Base-by-base conservation (phyloP, 1,139 yeast species). In the Hyphopichia pseudoburtonii region DNA sequence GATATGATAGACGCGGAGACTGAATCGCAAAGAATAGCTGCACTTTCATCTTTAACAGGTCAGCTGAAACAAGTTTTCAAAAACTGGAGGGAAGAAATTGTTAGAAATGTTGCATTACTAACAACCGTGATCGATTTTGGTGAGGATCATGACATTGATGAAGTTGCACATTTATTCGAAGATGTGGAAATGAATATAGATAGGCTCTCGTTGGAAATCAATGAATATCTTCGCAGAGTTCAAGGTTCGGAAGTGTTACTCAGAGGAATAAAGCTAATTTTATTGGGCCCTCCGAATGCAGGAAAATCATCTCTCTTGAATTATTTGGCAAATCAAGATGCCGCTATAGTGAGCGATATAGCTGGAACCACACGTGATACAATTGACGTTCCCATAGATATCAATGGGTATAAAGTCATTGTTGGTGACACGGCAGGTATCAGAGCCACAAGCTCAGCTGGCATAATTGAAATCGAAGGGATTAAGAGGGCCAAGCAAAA, bases 351-450 rank as follows among this genome's bases (percentile, higher is more conserved):
- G 0, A 88, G 96, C 53, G 81, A 81, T 35, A 78, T 86, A 3
- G 95, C 96, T 1, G 99, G 99, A 0, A 92, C 98, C 0, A 92
- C 99, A 0, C 73, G 99, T 52, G 98, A 92, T 56, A 68, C 87
- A 0, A 75, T 94, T 16, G 95, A 89, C 47, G 78, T 89, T 1
- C 86, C 90, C 0, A 57, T 92, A 32, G 92, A 90, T 53, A 77
- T 92, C 8, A 76, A 77, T 28, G 98, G 98, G 0, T 89, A 72
- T 59, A 92, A 90, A 54, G 85, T 89, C 0, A 71, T 88, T 2
- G 60, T 90, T 21, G 88, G 95, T 2, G 98, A 92, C 56, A 90
- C 98, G 0, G 99, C 99, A 0, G 99, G 98, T 0, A 77, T 92
- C 2, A 60, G 98, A 41, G 65, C 69, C n/a, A 38, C 68, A 2